Base-by-base conservation (phyloP, 352 stramenopile species). In the Globisporangium echinulatum region DNA sequence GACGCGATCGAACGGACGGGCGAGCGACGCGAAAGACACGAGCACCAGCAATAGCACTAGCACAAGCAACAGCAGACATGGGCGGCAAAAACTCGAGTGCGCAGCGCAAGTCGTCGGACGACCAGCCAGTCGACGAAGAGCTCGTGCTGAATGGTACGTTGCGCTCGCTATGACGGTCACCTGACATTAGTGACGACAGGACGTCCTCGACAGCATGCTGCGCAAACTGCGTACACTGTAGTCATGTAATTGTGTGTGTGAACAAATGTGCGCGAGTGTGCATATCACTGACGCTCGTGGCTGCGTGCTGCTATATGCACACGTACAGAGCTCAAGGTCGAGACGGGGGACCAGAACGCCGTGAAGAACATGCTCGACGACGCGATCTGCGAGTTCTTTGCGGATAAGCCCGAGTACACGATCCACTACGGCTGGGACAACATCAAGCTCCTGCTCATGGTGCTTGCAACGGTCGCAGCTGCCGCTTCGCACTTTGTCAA, bases 361-460 rank as follows among this genome's bases (percentile, higher is more conserved):
- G 83, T 95, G 39, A 92, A 92, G 68, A 93, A 93, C 62, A 72
- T 95, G 44, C 68, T 95, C 56, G 85, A 95, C 63, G 85, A 95
- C 61, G 79, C 76, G 15, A 76, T 95, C 53, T 62, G 75, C 54
- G 85, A 92, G 66, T 79, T 84, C 58, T 89, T 91, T 56, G 62
- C 90, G 59, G 69, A 71, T 19, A 85, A 79, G 52, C 52, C 72
- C 37, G 64, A 79, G 4, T 88, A 78, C 49, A 63, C 69, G 50
- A 68, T 91, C 37, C 75, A 90, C 52, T 92, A 93, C 58, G 80
- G 73, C 38, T 88, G 79, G 75, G 83, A 95, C 66, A 95, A 95
- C 59, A 63, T 85, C 52, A 95, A 95, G 63, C 63, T 95, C 43
- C 47, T 91, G 52, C 59, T 90, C 13, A 92, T 95, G 83, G 70